A percentile compares a stretch with the other conserved stretches of the same genome.
Conservation (phyloP, 2,329 filamentous ascomycete genomes). For the Mycosphaerella sp. region DNA sequence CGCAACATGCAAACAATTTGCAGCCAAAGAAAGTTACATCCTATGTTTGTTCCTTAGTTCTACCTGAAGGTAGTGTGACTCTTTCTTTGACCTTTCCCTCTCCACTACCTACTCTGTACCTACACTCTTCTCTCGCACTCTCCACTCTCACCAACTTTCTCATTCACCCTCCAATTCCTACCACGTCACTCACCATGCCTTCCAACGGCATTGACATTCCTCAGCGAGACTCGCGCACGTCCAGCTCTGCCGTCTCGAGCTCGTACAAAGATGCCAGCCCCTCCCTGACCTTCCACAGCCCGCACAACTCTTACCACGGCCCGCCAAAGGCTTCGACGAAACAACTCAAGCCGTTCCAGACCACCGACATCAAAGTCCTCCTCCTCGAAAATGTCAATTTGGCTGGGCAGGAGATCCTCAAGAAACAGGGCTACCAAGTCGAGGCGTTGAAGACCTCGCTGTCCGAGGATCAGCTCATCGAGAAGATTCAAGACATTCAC, state of each 20-base stretch:
- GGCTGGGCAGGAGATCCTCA: constrained; percentile 77
- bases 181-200: constrained; percentile 26
- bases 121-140: neutral
- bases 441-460: constrained; percentile 84
- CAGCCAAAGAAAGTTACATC: too few species aligned
- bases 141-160: neutral
- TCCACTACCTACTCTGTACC: neutral
- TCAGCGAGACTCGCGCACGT: constrained; percentile 25
- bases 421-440: constrained; percentile 87
- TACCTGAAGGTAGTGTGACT: too few species aligned
- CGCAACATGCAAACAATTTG: too few species aligned
- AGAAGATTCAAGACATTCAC: constrained; percentile 96
- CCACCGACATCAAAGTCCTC: constrained; percentile 92
- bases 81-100: too few species aligned
- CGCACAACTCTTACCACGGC: constrained; percentile 49
- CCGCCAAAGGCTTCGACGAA: constrained; percentile 51
- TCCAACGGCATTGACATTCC: constrained; percentile 34
- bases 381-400: constrained; percentile 94
- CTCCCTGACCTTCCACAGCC: constrained; percentile 66
- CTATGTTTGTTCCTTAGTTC: too few species aligned
- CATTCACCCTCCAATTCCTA: neutral
- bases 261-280: constrained; percentile 55
- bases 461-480: constrained; percentile 86
- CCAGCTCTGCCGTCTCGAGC: constrained; percentile 33
- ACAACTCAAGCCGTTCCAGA: constrained; percentile 89